Base-by-base conservation (phyloP, 371 early-diverging fungal genomes). In the Haplosporangium sp. region DNA sequence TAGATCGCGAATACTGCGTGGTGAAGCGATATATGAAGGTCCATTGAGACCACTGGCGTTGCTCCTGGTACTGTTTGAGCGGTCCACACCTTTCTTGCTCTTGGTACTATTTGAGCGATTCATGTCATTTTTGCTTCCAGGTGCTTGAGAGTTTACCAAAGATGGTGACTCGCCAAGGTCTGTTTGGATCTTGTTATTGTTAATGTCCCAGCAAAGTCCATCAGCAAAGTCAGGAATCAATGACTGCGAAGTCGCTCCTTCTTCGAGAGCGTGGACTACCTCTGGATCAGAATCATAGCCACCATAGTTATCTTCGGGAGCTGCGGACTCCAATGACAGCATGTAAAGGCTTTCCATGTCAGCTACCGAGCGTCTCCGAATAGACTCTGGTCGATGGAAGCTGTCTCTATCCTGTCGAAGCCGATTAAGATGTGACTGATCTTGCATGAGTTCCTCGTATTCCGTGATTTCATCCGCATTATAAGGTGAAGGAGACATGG, bases 211-310 rank as follows among this genome's bases (percentile, higher is more conserved):
- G 13, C 69, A 66, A 3, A 81, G 81, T 6, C 81, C 81, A 19
- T 81, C 81, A 2, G 71, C 67, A 27, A 81, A 75, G 19, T 81
- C 82, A 6, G 76, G 72, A 45, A 72, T 71, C 27, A 71, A 6
- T 1, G 65, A 53, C 7, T 63, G 8, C 19, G 59, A 9, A 40
- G 5, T 7, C 39, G 67, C 5, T 71, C 60, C 2, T 67, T 55
- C 63, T 11, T 71, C 72, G 11, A 65, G 65, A 4, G 68, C 45
- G 20, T 81, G 63, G 11, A 56, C 47, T 17, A 75, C 69, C n/a
- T 81, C 82, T 9, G 82, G 82, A 27, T 81, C 82, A 10, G 82
- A 81, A 15, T 81, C 82, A 27, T 81, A 81, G 48, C 82, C 75
- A 3, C 75, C 82, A 27, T 81, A 81, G 48, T 76, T 72, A 3